Evolutionary conservation across 306 rosid genomes (phyloP).

Genomic region (Canavalia ensiformis): DNA sequence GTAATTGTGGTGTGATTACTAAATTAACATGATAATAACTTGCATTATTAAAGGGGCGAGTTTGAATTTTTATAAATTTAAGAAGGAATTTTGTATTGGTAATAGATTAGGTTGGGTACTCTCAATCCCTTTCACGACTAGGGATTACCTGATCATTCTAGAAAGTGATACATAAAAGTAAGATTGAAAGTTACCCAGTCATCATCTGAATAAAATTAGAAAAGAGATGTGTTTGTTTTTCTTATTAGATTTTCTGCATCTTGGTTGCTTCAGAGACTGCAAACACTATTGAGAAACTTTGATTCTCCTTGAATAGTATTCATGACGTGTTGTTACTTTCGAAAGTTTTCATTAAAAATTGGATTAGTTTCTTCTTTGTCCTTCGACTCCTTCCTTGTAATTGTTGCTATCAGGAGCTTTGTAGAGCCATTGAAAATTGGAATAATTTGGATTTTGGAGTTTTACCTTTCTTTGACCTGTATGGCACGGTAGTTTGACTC

Average conservation of each 20-base stretch:
- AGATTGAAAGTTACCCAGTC: neutral
- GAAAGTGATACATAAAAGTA: neutral
- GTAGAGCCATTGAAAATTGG: constrained; percentile 10
- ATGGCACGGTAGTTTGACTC: neutral
- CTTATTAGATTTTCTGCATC: neutral
- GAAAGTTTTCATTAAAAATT: neutral
- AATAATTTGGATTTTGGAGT: neutral
- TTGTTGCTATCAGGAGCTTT: constrained; percentile 3
- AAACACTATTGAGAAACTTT: neutral
- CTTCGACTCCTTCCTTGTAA: neutral
- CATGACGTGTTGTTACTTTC: neutral
- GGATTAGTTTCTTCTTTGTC: neutral
- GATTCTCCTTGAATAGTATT: neutral
- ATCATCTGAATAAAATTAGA: neutral
- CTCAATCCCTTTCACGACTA: constrained; percentile 30
- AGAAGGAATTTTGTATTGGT: constrained; percentile 6
- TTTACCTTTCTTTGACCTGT: constrained; percentile 7
- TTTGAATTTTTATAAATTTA: constrained; percentile 14
- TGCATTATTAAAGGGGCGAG: neutral
- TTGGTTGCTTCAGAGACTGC: neutral
- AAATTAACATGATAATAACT: neutral
- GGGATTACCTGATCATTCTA: constrained; percentile 8
- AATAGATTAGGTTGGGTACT: neutral
- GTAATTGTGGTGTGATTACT: neutral
- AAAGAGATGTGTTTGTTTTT: constrained; percentile 4